Conservation (phyloP, 345 rosid genomes). For the Ceriops tagal region DNA sequence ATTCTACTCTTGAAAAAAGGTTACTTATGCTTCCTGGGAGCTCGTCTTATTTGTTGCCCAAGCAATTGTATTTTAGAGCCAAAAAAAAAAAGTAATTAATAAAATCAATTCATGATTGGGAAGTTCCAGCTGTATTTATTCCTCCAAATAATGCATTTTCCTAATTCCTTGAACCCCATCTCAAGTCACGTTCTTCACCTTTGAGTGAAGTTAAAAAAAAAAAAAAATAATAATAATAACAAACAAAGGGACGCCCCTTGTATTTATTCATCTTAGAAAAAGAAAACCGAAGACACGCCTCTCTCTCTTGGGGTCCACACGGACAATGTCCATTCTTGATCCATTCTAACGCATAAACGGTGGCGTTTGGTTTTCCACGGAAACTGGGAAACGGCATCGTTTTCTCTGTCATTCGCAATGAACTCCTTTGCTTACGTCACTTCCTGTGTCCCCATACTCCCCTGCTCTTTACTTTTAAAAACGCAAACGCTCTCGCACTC, state of each 20-base stretch:
- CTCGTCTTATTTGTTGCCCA: background rate
- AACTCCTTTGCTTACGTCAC: too few species aligned
- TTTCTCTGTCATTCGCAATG: background rate
- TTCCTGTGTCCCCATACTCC: background rate
- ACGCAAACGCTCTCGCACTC: background rate
- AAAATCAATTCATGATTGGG: slow-evolving; percentile 1
- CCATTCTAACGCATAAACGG: too few species aligned
- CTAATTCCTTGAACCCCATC: too few species aligned
- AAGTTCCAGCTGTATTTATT: slow-evolving; percentile 10
- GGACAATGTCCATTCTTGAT: too few species aligned
- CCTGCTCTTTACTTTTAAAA: slow-evolving; percentile 3
- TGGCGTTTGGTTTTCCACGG: background rate
- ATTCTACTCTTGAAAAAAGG: too few species aligned
- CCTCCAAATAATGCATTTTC: background rate
- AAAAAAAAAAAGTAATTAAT: background rate
- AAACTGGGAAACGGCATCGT: background rate
- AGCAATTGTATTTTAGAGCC: background rate
- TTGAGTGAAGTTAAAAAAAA: too few species aligned
- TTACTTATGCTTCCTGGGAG: too few species aligned
- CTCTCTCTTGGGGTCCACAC: too few species aligned
- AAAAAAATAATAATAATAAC: too few species aligned
- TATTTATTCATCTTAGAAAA: too few species aligned
- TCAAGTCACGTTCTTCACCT: background rate
- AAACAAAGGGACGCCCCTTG: too few species aligned
- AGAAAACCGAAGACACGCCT: too few species aligned